These are phyloP conservation scores for Meyerozyma guilliermondii DNA, from an alignment of 1,139 yeast species.

Conservation along the genomic window DNA sequence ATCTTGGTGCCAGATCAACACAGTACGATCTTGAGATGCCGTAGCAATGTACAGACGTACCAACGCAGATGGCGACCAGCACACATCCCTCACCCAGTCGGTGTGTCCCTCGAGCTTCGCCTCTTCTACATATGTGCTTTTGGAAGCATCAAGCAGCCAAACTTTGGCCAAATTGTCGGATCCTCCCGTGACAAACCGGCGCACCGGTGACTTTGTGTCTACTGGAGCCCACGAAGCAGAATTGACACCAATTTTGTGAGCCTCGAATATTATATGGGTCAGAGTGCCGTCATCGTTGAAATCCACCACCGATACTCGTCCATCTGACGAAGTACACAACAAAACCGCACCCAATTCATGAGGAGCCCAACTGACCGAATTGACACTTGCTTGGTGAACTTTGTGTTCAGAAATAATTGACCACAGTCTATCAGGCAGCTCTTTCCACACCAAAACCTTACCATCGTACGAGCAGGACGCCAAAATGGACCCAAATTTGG, in stretches of 20 bases:
- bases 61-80: conserved; percentile 93
- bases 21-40: conserved; percentile 95
- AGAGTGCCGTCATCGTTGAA: conserved; percentile 89
- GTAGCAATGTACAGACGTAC: conserved; percentile 92
- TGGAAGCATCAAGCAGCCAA: conserved; percentile 67
- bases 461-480: conserved; percentile 97
- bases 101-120: conserved; percentile 81
- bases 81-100: conserved; percentile 98
- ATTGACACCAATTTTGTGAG: conserved; percentile 92
- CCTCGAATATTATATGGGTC: conserved; percentile 58
- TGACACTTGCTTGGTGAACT: conserved; percentile 90
- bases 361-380: conserved; percentile 96
- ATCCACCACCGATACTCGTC: conserved; percentile 84
- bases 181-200: conserved; percentile 88
- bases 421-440: conserved; percentile 78
- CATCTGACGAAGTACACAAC: conserved; percentile 90
- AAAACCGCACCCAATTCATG: conserved; percentile 93
- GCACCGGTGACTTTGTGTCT: conserved; percentile 21
- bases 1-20: conserved; percentile 85
- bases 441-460: conserved; percentile 90
- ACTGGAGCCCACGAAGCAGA: conserved; percentile 95
- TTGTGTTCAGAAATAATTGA: conserved; percentile 80
- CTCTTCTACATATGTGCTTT: conserved; percentile 64
- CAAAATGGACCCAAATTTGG: conserved; percentile 90
- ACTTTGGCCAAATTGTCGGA: conserved; percentile 90